phyloP scores from a whole-genome alignment of 768 basidiomycete species.

The Thelephora ganbajun region DNA sequence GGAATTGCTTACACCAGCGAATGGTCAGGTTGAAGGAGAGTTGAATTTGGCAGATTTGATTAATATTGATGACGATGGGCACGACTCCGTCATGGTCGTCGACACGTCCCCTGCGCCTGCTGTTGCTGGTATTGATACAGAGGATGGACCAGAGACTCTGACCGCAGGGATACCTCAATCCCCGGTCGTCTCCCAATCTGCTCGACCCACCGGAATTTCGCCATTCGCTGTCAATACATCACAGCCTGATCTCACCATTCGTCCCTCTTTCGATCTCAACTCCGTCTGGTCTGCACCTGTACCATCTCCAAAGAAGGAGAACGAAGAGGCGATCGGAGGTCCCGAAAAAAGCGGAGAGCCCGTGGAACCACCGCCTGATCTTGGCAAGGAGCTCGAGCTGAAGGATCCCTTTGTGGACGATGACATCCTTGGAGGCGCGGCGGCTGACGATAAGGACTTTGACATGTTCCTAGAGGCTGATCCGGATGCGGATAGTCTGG shows the following conservation, averaged over 20 bases:
- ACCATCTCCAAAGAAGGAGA: constrained; percentile 14
- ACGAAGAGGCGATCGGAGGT: background rate
- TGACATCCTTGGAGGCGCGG: constrained; percentile 16
- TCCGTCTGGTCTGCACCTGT: constrained; percentile 49
- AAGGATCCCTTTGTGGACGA: constrained; percentile 32
- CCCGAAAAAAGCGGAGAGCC: background rate
- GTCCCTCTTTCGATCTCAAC: constrained; percentile 56
- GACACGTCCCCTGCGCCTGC: constrained; percentile 1
- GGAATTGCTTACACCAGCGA: constrained; percentile 20
- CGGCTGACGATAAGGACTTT: constrained; percentile 68
- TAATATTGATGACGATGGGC: constrained; percentile 56
- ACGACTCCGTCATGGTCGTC: constrained; percentile 11
- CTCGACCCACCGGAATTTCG: constrained; percentile 16
- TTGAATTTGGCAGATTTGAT: constrained; percentile 64
- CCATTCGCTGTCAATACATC: constrained; percentile 18
- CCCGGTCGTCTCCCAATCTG: constrained; percentile 2
- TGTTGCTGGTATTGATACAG: constrained; percentile 1
- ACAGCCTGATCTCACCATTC: constrained; percentile 30
- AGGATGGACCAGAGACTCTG: constrained; percentile 12
- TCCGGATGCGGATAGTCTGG: constrained; percentile 24
- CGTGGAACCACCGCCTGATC: constrained; percentile 4
- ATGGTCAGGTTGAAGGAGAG: constrained; percentile 34
- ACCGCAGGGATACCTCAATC: constrained; percentile 12
- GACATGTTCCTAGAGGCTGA: constrained; percentile 74
- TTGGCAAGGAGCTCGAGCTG: constrained; percentile 19